Evolutionary conservation across 2,329 filamentous ascomycete species (phyloP), one percentile per base, ranked within the genome.

Genomic region (Neofusicoccum umdonicola): DNA sequence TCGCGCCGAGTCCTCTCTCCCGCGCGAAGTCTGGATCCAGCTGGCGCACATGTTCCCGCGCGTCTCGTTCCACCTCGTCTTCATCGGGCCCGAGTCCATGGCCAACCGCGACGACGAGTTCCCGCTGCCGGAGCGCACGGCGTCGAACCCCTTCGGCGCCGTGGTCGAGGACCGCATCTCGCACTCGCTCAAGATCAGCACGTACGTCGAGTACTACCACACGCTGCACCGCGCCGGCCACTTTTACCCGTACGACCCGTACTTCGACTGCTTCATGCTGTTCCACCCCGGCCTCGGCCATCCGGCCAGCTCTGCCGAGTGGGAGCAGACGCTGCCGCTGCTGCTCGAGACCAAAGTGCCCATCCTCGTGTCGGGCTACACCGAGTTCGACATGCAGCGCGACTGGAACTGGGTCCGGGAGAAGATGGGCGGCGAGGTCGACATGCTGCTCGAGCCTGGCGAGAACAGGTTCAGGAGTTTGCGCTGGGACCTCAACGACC

Each of bases 211-310:
- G 71, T 97, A 99, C 81, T 99, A 96, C 81, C 94, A 99, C 79
- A 98, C 92, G 2, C 87, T 99, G 70, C 94, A 99, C 80, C 88
- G 93, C 75, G 91, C 94, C 0, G 90, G 92, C 54, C 86, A 93
- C 74, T 99, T 98, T 80, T 88, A 91, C 65, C 95, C 96, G 0
- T 97, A 96, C 75, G 95, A 99, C 75, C 95, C 95, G 0, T 99
- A 99, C 81, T 97, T 99, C 77, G 95, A 99, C 82, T 95, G 91
- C 78, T 97, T 99, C 74, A 88, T 99, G 72, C 85, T 97, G 60
- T 99, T 98, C 84, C 96, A 99, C 74, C 96, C 96, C 0, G 96
- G 96, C 8, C 85, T 99, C 17, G 96, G 95, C 12, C 95, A 99
- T 77, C 93, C 96, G 0, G 92, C 93, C 13, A 94, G 90, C 73